A percentile compares a stretch with the other conserved stretches of the same genome.
Conservation (phyloP, 2,329 filamentous ascomycete species). For the Cladophialophora bantiana region DNA sequence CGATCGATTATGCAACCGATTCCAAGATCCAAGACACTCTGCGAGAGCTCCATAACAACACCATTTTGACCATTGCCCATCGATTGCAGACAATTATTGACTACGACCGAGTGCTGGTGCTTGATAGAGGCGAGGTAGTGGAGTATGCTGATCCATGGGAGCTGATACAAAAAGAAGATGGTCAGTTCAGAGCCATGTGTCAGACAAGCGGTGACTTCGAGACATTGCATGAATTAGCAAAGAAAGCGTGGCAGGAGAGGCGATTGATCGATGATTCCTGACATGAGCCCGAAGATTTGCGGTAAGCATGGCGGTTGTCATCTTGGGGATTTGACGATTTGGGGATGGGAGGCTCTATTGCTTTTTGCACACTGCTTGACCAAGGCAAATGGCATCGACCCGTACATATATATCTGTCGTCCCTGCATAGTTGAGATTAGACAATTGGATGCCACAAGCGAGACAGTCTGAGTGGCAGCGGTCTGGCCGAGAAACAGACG, state of each 20-base stretch:
- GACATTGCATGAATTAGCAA: slow-evolving; percentile 61
- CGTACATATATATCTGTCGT: slow-evolving; percentile 16
- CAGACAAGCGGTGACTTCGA: slow-evolving; percentile 72
- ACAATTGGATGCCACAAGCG: not conserved
- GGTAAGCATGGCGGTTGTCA: not conserved
- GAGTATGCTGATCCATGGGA: slow-evolving; percentile 92
- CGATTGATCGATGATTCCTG: slow-evolving; percentile 53
- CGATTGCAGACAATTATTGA: slow-evolving; percentile 95
- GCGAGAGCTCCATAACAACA: slow-evolving; percentile 83
- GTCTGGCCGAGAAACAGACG: not conserved
- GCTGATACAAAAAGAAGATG: slow-evolving; percentile 73
- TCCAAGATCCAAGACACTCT: slow-evolving; percentile 96
- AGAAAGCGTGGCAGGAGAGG: slow-evolving; percentile 56
- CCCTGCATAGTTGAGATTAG: not conserved
- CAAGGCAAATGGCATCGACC: not conserved
- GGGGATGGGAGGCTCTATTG: slow-evolving; percentile 10
- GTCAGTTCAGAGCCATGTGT: slow-evolving; percentile 72
- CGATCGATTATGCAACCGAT: slow-evolving; percentile 95
- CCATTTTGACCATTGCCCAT: slow-evolving; percentile 96
- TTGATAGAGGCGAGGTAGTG: slow-evolving; percentile 85
- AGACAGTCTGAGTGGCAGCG: not conserved
- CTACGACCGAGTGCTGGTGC: slow-evolving; percentile 94
- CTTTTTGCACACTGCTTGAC: not conserved
- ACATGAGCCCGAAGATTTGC: not conserved
- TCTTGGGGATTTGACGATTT: slow-evolving; percentile 1